Conservation (phyloP, 352 stramenopile genomes). For the Discostella stelligera region DNA sequence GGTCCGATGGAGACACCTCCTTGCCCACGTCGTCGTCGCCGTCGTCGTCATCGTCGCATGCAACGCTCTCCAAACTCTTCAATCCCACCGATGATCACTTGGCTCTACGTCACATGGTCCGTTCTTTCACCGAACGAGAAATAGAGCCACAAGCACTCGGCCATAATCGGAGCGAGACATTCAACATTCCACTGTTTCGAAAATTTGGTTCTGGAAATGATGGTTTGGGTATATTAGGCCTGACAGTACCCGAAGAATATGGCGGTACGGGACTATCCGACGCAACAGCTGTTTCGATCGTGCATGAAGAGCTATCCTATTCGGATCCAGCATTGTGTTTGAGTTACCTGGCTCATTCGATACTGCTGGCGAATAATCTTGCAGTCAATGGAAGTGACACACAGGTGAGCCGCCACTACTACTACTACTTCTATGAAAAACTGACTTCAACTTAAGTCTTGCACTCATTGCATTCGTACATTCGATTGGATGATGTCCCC, state of each 20-base stretch:
- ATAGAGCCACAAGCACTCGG: constrained; percentile 96
- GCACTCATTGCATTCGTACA: background rate
- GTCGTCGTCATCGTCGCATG: background rate
- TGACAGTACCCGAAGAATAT: constrained; percentile 95
- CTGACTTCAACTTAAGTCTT: background rate
- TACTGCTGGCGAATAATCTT: constrained; percentile 84
- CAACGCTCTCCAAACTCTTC: constrained; percentile 59
- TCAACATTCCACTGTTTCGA: constrained; percentile 94
- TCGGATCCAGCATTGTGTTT: constrained; percentile 98
- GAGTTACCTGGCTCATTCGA: constrained; percentile 90
- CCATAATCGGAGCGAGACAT: constrained; percentile 94
- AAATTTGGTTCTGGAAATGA: constrained; percentile 85
- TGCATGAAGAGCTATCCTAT: constrained; percentile 88
- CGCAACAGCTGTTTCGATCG: constrained; percentile 86
- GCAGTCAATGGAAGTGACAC: constrained; percentile 70
- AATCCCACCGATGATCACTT: constrained; percentile 73
- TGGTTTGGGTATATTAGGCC: constrained; percentile 92
- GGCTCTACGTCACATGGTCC: constrained; percentile 61
- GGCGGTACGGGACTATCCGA: constrained; percentile 95
- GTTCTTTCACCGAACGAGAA: constrained; percentile 69
- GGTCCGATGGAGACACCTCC: too few species aligned
- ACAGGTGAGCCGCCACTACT: constrained; percentile 49
- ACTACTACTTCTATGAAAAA: background rate
- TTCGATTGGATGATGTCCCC: constrained; percentile 48
- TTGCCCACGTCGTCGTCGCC: background rate